Base-by-base conservation (phyloP, 225 moss, liverwort and hornwort genomes). In the Asterella californica region DNA sequence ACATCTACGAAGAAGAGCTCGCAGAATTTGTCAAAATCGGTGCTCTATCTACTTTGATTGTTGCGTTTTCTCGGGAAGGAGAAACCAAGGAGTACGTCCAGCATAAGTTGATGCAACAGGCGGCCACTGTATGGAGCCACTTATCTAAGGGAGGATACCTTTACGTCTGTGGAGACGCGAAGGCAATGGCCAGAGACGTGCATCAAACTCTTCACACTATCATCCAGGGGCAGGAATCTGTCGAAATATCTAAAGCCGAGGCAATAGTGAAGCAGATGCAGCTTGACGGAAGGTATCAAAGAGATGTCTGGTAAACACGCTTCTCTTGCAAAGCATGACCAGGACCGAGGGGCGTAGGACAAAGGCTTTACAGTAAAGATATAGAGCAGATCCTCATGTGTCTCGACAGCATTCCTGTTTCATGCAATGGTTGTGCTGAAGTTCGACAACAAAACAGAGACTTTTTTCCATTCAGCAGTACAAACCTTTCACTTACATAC, bases 161-260 rank as follows among this genome's bases (percentile, higher is more conserved):
- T 30, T 97, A 97, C 67, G 94, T 97, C 27, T 97, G 96, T 36
- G 96, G 96, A 24, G 96, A 97, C 76, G 96, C 96, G 14, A 97
- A 97, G 85, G 93, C 92, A 66, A 97, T 87, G 96, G 96, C 96
- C 25, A 97, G 87, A 78, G 96, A 97, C 87, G 96, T 97, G 55
- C 91, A 97, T 82, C 82, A 87, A 47, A 85, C 85, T 63, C 50
- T 97, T 49, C 85, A 85, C 54, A 80, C 81, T 12, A 88, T 97
- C 32, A 87, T 97, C 70, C 89, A 93, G 76, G 87, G 91, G 81
- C 88, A 92, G 86, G 86, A 81, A 63, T 88, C 82, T 52, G 86
- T 87, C 65, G 91, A 91, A 12, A 88, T 83, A 76, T 83, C 91
- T 65, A 47, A 80, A 81, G 94, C 94, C 0, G 96, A 93, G 72